Evolutionary conservation across 2,329 filamentous ascomycete genomes (phyloP).

Genomic region (Pseudogymnoascus sp.): DNA sequence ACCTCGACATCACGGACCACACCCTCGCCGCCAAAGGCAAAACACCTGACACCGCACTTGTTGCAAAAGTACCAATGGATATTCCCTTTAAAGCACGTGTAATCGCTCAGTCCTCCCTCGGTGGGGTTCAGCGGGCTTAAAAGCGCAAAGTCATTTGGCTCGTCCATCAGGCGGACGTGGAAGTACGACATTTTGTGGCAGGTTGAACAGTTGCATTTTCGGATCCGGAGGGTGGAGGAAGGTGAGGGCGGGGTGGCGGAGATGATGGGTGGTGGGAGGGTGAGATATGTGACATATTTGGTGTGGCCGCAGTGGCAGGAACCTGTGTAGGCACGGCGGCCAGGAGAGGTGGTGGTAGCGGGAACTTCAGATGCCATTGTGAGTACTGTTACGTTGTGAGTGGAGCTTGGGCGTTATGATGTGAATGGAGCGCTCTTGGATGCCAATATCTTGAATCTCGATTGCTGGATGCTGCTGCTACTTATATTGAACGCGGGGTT

Average conservation of each 20-base stretch:
- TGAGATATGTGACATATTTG: constrained; percentile 36
- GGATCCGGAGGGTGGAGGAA: constrained; percentile 23
- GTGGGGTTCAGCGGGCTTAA: constrained; percentile 34
- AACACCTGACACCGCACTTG: constrained; percentile 37
- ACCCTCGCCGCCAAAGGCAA: constrained; percentile 32
- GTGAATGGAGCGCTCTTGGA: not conserved
- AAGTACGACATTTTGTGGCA: constrained; percentile 42
- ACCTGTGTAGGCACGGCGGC: constrained; percentile 28
- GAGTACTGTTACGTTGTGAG: not conserved
- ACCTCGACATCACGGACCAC: constrained; percentile 21
- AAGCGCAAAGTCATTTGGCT: constrained; percentile 38
- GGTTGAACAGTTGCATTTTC: constrained; percentile 40
- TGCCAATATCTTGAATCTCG: not conserved
- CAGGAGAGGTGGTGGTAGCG: constrained; percentile 9
- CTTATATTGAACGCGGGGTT: not conserved
- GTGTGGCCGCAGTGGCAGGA: constrained; percentile 40
- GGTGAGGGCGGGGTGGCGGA: constrained; percentile 24
- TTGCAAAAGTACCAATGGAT: constrained; percentile 40
- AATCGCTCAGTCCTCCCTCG: constrained; percentile 32
- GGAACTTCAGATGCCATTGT: not conserved
- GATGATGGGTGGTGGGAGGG: constrained; percentile 30
- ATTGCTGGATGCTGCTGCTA: not conserved
- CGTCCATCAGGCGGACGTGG: constrained; percentile 34
- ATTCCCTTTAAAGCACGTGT: constrained; percentile 27
- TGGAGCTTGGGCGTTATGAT: too few species aligned